phyloP scores from a whole-genome alignment of 2,329 filamentous ascomycete species.

The Juglanconis oblonga region DNA sequence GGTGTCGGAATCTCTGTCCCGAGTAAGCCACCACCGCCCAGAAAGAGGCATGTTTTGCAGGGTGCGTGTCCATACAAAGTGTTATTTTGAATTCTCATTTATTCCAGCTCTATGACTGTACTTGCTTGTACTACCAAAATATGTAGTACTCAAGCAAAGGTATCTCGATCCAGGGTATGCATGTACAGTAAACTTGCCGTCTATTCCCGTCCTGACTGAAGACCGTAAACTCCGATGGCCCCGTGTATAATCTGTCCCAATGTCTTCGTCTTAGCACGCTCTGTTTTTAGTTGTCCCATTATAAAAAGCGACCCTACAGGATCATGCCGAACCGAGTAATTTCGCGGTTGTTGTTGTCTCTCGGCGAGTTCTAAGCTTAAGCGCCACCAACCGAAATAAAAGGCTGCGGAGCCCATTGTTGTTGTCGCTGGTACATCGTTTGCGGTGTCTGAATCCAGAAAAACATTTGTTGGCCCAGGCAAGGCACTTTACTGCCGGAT shows the following conservation, averaged over 20 bases:
- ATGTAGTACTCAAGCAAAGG: background rate
- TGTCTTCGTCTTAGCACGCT: background rate
- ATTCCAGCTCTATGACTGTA: too few species aligned
- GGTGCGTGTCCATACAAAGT: too few species aligned
- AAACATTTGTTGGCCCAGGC: conserved; percentile 16
- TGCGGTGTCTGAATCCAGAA: conserved; percentile 10
- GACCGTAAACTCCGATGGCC: too few species aligned
- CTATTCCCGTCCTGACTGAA: background rate
- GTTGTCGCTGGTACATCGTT: conserved; percentile 2
- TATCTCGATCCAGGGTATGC: background rate
- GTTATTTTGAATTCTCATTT: too few species aligned
- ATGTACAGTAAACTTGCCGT: background rate
- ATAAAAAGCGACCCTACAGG: background rate
- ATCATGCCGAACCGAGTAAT: background rate
- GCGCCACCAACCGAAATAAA: conserved; percentile 4
- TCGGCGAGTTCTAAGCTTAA: background rate
- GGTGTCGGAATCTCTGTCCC: too few species aligned
- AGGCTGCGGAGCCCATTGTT: conserved; percentile 3
- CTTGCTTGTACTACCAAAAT: background rate
- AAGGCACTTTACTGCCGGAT: conserved; percentile 16
- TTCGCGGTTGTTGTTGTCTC: background rate
- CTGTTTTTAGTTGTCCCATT: background rate
- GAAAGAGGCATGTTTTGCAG: too few species aligned
- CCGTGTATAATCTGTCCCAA: background rate
- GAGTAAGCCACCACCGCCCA: too few species aligned